These are phyloP conservation scores for Penicillium daleae DNA, from an alignment of 495 filamentous ascomycete genomes.

Conservation along the genomic window DNA sequence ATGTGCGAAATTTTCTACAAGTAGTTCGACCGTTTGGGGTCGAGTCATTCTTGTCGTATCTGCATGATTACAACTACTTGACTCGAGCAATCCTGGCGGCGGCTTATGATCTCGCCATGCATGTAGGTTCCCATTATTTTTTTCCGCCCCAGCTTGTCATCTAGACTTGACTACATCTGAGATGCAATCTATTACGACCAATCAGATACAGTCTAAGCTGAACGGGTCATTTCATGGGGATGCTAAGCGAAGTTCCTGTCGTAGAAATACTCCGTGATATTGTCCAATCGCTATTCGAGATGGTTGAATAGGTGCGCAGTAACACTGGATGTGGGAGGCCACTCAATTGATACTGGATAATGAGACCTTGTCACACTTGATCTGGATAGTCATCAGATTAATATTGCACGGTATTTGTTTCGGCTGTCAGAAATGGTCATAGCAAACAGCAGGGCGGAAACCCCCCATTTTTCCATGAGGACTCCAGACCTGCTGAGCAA, in stretches of 20 bases:
- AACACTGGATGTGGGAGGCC: neutral
- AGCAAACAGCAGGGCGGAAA: neutral
- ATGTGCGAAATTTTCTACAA: neutral
- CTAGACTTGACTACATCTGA: neutral
- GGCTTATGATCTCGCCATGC: neutral
- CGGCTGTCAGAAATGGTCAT: neutral
- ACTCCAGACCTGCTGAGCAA: neutral
- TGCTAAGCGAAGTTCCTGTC: neutral
- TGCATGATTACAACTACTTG: neutral
- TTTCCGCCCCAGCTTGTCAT: neutral
- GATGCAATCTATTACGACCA: neutral
- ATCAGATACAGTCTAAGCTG: neutral
- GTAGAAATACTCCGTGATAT: neutral
- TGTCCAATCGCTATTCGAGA: neutral
- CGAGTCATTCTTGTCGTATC: neutral
- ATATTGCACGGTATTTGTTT: neutral
- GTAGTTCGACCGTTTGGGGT: neutral
- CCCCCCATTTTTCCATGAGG: neutral
- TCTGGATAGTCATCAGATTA: neutral
- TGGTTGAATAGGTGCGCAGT: neutral
- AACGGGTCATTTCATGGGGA: neutral
- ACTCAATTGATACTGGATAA: neutral
- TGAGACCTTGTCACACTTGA: neutral
- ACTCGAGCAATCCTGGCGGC: no score
- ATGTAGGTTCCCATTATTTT: neutral